Evolutionary conservation across 2,329 filamentous ascomycete species (phyloP), one percentile per base, ranked within the genome.

Genomic region (Diaporthe sp.): DNA sequence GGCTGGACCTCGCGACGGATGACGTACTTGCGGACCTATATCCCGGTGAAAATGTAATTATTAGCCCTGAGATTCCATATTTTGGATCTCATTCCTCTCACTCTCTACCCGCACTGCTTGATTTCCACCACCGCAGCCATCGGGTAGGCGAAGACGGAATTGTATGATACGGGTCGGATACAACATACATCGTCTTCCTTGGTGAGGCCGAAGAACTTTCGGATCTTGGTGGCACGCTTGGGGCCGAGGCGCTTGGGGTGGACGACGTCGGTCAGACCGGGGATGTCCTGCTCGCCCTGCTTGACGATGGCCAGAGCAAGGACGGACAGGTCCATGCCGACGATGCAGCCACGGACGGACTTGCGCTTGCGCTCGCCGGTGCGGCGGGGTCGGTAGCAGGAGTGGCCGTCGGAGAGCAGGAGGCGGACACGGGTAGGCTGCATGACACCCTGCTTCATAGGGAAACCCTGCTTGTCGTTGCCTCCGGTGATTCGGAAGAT

Each of bases 391-490:
- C 97, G 96, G 94, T 98, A 99, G 95, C 97, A 99, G 83, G 95
- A 97, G 94, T 98, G 97, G 87, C 97, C 97, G 75, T 98, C 95
- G 86, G 94, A 86, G 86, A 99, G 95, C 85, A 99, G 94, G 82
- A 99, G 95, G 83, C 95, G 94, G 90, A 98, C 97, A 97, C 97
- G 97, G 87, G 95, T 97, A 84, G 97, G 96, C 88, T 98, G 94
- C 92, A 99, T 96, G 87, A 98, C 94, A 92, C 97, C 97, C 94
- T 99, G 97, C 95, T 99, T 99, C 97, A 99, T 99, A 83, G 97
- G 97, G 93, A 99, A 99, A 91, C 97, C 97, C 92, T 99, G 97
- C 95, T 99, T 99, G 94, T 99, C 97, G 94, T 99, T 99, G 87
- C 97, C 97, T 86, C 97, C 97, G 84, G 97, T 99, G 91, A 99